Evolutionary conservation across 257 asterid species (phyloP).

Genomic region (Galeopsis tetrahit): DNA sequence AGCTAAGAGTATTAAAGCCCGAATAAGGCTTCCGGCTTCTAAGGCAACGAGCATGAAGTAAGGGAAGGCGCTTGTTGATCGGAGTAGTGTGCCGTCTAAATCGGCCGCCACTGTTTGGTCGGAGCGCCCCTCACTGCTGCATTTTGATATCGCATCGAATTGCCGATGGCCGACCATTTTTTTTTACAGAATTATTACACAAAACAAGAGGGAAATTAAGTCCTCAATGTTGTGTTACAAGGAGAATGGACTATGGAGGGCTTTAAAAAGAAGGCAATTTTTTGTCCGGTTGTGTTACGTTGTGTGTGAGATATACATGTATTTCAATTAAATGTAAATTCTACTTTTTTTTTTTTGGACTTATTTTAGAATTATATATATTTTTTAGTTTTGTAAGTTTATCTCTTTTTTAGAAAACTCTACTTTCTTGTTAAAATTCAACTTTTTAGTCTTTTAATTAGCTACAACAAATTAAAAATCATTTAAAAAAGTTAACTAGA

Average conservation of each 20-base stretch:
- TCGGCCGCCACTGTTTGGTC: constrained; percentile 76
- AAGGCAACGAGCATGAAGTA: constrained; percentile 82
- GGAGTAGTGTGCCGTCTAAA: constrained; percentile 79
- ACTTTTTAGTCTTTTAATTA: too few species aligned
- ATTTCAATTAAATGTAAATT: too few species aligned
- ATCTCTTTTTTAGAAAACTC: too few species aligned
- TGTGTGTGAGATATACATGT: too few species aligned
- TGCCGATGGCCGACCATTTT: constrained; percentile 54
- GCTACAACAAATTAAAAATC: too few species aligned
- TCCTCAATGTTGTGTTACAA: constrained; percentile 24
- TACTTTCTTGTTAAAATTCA: too few species aligned
- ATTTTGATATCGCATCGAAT: constrained; percentile 63
- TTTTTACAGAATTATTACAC: background rate
- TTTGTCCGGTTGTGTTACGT: background rate
- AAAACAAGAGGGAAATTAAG: too few species aligned
- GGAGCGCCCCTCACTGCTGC: constrained; percentile 55
- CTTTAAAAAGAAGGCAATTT: constrained; percentile 46
- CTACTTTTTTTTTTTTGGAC: too few species aligned
- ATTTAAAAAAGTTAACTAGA: too few species aligned
- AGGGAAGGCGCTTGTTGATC: constrained; percentile 69
- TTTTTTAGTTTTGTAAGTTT: too few species aligned
- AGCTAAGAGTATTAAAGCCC: constrained; percentile 61
- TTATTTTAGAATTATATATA: too few species aligned
- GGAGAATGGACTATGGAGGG: constrained; percentile 40
- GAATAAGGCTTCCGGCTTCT: constrained; percentile 77